A percentile compares a stretch with the other conserved stretches of the same genome.
phyloP scores from a whole-genome alignment of 495 filamentous ascomycete species.

The Annulohypoxylon bovei region DNA sequence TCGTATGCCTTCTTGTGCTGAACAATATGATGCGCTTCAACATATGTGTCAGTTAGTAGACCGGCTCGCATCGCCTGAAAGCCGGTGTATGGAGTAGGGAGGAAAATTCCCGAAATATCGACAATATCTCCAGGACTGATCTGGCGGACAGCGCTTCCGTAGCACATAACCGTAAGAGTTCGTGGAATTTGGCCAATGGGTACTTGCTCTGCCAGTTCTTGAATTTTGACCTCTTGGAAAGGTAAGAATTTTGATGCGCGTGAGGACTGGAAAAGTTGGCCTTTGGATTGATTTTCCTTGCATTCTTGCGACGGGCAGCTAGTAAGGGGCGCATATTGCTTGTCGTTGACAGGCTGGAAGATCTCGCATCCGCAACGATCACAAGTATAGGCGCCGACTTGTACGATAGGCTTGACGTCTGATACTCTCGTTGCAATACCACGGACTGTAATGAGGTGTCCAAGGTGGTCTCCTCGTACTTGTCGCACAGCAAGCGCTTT shows the following conservation, averaged over 20 bases:
- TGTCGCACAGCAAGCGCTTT: slow-evolving; percentile 95
- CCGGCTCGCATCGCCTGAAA: slow-evolving; percentile 97
- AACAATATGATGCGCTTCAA: slow-evolving; percentile 90
- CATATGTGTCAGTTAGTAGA: slow-evolving; percentile 93
- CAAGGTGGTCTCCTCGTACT: slow-evolving; percentile 90
- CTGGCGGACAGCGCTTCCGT: slow-evolving; percentile 82
- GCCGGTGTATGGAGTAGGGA: slow-evolving; percentile 96
- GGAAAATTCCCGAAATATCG: slow-evolving; percentile 92
- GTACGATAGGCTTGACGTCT: slow-evolving; percentile 96
- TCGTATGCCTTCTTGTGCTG: slow-evolving; percentile 99
- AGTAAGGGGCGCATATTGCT: slow-evolving; percentile 85
- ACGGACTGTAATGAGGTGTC: slow-evolving; percentile 90
- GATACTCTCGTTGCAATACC: slow-evolving; percentile 96
- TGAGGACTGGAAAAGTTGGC: slow-evolving; percentile 91
- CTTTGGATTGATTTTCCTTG: slow-evolving; percentile 87
- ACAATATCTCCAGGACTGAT: slow-evolving; percentile 94
- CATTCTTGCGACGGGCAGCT: slow-evolving; percentile 90
- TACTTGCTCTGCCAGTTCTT: slow-evolving; percentile 98
- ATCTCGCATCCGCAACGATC: slow-evolving; percentile 96
- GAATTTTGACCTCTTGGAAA: slow-evolving; percentile 98
- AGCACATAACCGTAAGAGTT: slow-evolving; percentile 86
- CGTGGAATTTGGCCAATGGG: slow-evolving; percentile 97
- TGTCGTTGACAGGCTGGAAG: slow-evolving; percentile 94
- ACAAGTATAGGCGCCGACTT: slow-evolving; percentile 97
- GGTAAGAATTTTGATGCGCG: slow-evolving; percentile 95